Conservation (phyloP, 2,329 filamentous ascomycete genomes). For the Hymenoscyphus infarciens region DNA sequence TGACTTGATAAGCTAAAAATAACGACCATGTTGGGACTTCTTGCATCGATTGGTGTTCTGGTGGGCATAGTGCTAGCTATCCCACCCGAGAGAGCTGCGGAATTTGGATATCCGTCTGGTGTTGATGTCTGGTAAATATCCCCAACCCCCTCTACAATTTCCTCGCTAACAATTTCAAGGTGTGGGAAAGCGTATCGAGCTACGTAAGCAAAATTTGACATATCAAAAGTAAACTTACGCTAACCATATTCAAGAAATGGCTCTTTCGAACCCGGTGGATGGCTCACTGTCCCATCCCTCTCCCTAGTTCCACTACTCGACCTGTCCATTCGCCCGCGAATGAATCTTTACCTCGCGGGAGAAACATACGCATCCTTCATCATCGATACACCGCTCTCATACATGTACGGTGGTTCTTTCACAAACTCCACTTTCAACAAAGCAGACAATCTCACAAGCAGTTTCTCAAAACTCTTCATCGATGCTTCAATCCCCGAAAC, state of each 20-base stretch:
- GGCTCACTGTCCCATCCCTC: conserved; percentile 38
- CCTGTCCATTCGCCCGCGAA: conserved; percentile 41
- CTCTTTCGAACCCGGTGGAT: conserved; percentile 46
- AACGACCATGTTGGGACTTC: background rate
- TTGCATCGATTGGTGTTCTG: background rate
- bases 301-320: conserved; percentile 39
- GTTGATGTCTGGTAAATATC: conserved; percentile 40
- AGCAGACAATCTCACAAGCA: conserved; percentile 20
- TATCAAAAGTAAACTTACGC: background rate
- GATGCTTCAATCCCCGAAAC: conserved; percentile 30
- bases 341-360: conserved; percentile 44
- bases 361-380: conserved; percentile 40
- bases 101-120: conserved; percentile 40
- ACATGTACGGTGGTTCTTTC: conserved; percentile 36
- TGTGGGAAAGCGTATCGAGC: conserved; percentile 44
- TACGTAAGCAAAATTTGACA: conserved; percentile 30
- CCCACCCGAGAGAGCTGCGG: conserved; percentile 21
- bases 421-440: conserved; percentile 25
- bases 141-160: background rate
- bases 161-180: background rate
- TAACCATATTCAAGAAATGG: conserved; percentile 37
- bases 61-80: conserved; percentile 9
- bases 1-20: background rate
- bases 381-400: conserved; percentile 40
- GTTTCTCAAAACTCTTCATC: conserved; percentile 23